phyloP scores from a whole-genome alignment of 371 early-diverging fungal genomes.

The Syncephalastrum sp. region DNA sequence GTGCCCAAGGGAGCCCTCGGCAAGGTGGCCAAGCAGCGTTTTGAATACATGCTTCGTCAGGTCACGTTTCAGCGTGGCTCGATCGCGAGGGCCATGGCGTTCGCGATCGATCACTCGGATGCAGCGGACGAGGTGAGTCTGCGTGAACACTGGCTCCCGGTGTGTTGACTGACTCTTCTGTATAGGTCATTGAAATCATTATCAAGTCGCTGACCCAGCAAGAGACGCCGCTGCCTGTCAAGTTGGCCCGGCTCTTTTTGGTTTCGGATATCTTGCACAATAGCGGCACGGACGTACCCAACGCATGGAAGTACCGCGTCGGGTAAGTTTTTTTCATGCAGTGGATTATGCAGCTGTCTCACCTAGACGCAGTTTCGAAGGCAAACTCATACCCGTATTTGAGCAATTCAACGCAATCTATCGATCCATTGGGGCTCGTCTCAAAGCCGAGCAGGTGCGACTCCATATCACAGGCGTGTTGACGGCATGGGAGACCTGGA shows the following conservation, averaged over 20 bases:
- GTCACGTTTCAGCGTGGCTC: conserved; percentile 61
- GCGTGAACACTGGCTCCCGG: no score
- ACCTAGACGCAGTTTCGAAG: conserved; percentile 55
- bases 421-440: conserved; percentile 63
- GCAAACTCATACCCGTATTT: conserved; percentile 65
- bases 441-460: conserved; percentile 84
- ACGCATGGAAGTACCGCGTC: conserved; percentile 85
- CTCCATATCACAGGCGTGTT: conserved; percentile 67
- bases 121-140: conserved; percentile 70
- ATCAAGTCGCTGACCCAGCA: conserved; percentile 59
- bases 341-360: not conserved
- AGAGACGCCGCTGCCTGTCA: conserved; percentile 60
- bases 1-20: conserved; percentile 58
- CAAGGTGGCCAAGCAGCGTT: conserved; percentile 56
- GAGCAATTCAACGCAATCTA: conserved; percentile 70
- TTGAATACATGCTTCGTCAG: conserved; percentile 56
- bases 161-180: not conserved
- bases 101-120: conserved; percentile 83
- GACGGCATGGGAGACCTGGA: conserved; percentile 87
- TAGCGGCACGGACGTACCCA: conserved; percentile 72
- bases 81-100: conserved; percentile 84
- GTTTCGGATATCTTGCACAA: conserved; percentile 89
- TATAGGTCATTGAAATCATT: conserved; percentile 56
- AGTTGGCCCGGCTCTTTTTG: conserved; percentile 77
- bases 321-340: conserved; percentile 29